Percentiles rank a stretch among this genome's conserved stretches.
phyloP scores from a whole-genome alignment of 129 eudicot genomes.

The Deinandra increscens region DNA sequence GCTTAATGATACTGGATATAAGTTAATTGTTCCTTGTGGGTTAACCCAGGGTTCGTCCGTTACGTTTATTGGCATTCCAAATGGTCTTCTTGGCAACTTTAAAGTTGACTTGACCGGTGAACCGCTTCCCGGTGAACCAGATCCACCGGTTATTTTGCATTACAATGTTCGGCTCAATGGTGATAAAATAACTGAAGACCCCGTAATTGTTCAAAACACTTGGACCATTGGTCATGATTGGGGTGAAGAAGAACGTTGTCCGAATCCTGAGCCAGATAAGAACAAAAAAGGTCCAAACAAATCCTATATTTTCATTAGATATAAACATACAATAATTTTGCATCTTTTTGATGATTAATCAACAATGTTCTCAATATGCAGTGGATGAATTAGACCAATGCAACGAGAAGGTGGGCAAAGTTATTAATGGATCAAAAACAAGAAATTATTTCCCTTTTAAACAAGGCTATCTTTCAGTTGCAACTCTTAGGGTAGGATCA shows the following conservation, averaged over 20 bases:
- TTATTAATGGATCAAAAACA: constrained; percentile 43
- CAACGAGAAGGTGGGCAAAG: constrained; percentile 78
- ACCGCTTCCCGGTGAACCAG: constrained; percentile 92
- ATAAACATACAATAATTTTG: background rate
- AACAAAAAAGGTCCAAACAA: constrained; percentile 64
- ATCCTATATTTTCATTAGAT: background rate
- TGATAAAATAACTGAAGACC: constrained; percentile 82
- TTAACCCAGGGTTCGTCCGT: constrained; percentile 94
- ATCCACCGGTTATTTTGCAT: constrained; percentile 88
- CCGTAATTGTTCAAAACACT: constrained; percentile 92
- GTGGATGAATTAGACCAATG: constrained; percentile 89
- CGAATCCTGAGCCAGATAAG: constrained; percentile 55
- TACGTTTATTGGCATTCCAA: constrained; percentile 86
- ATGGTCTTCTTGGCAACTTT: constrained; percentile 90
- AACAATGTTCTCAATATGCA: constrained; percentile 29
- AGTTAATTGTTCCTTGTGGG: constrained; percentile 87
- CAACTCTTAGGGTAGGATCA: constrained; percentile 90
- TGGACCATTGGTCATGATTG: constrained; percentile 94
- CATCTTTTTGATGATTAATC: background rate
- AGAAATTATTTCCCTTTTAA: constrained; percentile 80
- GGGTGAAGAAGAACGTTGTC: constrained; percentile 98
- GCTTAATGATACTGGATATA: constrained; percentile 55
- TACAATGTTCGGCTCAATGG: constrained; percentile 95
- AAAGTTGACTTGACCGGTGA: constrained; percentile 87
- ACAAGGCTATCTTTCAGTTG: constrained; percentile 87